A percentile compares a stretch with the other conserved stretches of the same genome.
Conservation (phyloP, 2,329 filamentous ascomycete genomes). For the Thelonectria discophora region DNA sequence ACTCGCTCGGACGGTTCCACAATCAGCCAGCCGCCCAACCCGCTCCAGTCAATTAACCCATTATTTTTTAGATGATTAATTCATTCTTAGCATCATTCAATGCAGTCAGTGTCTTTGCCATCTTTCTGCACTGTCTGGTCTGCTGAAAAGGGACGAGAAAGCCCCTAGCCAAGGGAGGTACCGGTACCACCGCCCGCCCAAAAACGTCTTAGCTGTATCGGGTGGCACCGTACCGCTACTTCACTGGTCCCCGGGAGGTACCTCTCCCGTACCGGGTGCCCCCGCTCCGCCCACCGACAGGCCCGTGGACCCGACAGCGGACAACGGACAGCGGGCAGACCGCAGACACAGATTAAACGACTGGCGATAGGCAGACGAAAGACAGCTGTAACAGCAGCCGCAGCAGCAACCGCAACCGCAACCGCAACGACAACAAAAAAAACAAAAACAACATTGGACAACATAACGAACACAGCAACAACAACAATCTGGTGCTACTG, state of each 20-base stretch:
- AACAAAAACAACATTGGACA: background rate
- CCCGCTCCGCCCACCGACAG: slow-evolving; percentile 13
- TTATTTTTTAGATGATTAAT: background rate
- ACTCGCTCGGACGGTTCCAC: slow-evolving; percentile 1
- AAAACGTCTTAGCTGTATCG: slow-evolving; percentile 11
- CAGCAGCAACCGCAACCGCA: background rate
- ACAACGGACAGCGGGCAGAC: background rate
- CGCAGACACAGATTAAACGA: background rate
- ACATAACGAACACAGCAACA: background rate
- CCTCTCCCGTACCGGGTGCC: slow-evolving; percentile 18
- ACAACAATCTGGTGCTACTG: background rate
- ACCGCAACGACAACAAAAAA: background rate
- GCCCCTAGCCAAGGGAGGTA: slow-evolving; percentile 19
- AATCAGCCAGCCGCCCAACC: slow-evolving; percentile 14
- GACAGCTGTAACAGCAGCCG: no score
- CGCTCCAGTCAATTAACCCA: slow-evolving; percentile 15
- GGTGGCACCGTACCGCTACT: slow-evolving; percentile 23
- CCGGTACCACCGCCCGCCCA: slow-evolving; percentile 7
- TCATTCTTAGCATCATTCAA: background rate
- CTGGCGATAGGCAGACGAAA: slow-evolving; percentile 1
- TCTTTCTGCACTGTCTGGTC: slow-evolving; percentile 2
- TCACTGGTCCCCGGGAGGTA: background rate
- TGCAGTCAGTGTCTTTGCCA: background rate
- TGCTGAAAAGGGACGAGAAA: slow-evolving; percentile 4
- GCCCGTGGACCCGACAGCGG: slow-evolving; percentile 8